Evolutionary conservation across 2,329 filamentous ascomycete genomes (phyloP).

Genomic region (Botrytis tulipae): DNA sequence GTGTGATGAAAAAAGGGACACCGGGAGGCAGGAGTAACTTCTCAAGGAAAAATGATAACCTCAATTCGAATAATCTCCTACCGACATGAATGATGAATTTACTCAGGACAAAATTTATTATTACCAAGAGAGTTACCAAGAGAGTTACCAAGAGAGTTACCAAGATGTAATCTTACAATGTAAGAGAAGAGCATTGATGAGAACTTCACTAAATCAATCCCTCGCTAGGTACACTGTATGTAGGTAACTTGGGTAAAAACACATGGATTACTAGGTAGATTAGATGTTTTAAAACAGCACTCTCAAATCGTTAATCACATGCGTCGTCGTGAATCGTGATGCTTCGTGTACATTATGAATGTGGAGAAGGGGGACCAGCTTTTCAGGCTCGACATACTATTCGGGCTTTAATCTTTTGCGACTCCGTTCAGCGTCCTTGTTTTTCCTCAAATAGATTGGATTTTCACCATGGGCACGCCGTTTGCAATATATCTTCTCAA

Average conservation of each 20-base stretch:
- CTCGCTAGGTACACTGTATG: neutral
- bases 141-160: neutral
- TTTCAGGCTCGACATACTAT: neutral
- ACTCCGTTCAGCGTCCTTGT: neutral
- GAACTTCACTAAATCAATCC: neutral
- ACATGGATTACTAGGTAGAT: neutral
- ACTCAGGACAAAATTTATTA: neutral
- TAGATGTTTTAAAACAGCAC: neutral
- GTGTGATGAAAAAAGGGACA: neutral
- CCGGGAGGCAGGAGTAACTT: neutral
- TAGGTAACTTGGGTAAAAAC: neutral
- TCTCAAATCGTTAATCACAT: neutral
- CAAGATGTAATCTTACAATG: neutral
- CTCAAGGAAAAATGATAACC: neutral
- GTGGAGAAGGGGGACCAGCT: neutral
- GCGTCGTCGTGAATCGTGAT: neutral
- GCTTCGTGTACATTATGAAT: conserved; percentile 8
- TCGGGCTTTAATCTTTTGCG: neutral
- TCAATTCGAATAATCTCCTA: neutral
- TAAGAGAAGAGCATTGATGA: neutral
- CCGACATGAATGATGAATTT: neutral
- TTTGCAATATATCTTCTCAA: neutral
- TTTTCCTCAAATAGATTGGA: neutral
- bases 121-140: neutral
- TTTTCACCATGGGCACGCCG: too few relatives aligned